A percentile compares a stretch with the other conserved stretches of the same genome.
Conservation (phyloP, 345 rosid species). For the Eutrema yunnanense region DNA sequence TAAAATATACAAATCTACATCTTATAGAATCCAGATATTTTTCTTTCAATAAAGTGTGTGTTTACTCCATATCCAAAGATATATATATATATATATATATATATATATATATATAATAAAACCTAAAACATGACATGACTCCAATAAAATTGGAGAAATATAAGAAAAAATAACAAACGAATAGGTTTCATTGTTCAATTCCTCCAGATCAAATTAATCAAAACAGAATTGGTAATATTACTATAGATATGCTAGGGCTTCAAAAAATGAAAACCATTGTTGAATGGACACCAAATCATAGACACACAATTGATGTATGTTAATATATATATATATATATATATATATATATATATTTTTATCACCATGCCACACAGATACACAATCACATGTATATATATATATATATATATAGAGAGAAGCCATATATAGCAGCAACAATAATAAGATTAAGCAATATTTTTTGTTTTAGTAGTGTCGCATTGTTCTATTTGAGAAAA, state of each 20-base stretch:
- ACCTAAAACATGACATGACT: conserved; percentile 3
- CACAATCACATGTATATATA: conserved; percentile 2
- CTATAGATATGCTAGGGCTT: conserved; percentile 10
- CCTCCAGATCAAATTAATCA: conserved; percentile 8
- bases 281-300: conserved; percentile 4
- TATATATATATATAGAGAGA: background rate
- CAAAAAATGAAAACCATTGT: conserved; percentile 2
- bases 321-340: background rate
- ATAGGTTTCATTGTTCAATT: background rate
- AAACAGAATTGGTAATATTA: background rate
- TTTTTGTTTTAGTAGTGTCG: background rate
- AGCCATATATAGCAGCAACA: background rate
- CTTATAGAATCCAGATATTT: background rate
- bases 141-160: background rate
- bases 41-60: background rate
- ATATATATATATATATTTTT: background rate
- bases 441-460: background rate
- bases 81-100: too few relatives aligned
- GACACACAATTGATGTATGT: background rate
- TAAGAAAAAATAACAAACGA: background rate
- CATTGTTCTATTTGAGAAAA: conserved; percentile 8
- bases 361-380: background rate
- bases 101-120: background rate
- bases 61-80: conserved; percentile 4
- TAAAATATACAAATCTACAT: conserved; percentile 10